phyloP scores from a whole-genome alignment of 805 yeast species.

The Hanseniaspora mollemarum region DNA sequence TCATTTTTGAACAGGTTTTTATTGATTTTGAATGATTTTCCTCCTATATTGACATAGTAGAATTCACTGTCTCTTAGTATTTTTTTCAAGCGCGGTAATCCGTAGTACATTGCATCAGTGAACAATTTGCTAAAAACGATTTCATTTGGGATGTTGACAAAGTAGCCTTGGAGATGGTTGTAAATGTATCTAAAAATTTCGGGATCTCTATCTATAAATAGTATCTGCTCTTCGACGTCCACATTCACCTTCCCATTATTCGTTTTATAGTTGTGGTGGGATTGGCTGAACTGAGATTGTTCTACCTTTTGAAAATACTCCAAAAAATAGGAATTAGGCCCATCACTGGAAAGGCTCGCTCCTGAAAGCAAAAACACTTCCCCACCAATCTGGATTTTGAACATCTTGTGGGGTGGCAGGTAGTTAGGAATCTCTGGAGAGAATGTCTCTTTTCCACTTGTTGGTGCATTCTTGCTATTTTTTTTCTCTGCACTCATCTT shows the following conservation, averaged over 20 bases:
- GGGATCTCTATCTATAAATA: constrained; percentile 68
- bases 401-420: constrained; percentile 61
- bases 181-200: constrained; percentile 54
- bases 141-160: constrained; percentile 48
- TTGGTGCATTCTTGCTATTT: no score
- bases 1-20: constrained; percentile 40
- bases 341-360: constrained; percentile 73
- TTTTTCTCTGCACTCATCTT: no score
- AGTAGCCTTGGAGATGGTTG: constrained; percentile 72
- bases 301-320: constrained; percentile 41
- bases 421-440: constrained; percentile 39
- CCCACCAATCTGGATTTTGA: constrained; percentile 58
- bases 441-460: constrained; percentile 15
- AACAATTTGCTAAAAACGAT: constrained; percentile 50
- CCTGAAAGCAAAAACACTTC: constrained; percentile 52
- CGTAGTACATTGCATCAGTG: constrained; percentile 63
- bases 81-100: constrained; percentile 44
- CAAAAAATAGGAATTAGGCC: constrained; percentile 73
- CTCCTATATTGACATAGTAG: constrained; percentile 47
- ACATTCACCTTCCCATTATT: background rate
- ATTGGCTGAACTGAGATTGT: constrained; percentile 18
- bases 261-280: background rate
- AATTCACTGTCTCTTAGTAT: constrained; percentile 43
- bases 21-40: constrained; percentile 47
- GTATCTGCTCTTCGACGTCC: constrained; percentile 27